A percentile compares a stretch with the other conserved stretches of the same genome.
Evolutionary conservation across 495 filamentous ascomycete species (phyloP).

Genomic region (Baudoinia panamericana): DNA sequence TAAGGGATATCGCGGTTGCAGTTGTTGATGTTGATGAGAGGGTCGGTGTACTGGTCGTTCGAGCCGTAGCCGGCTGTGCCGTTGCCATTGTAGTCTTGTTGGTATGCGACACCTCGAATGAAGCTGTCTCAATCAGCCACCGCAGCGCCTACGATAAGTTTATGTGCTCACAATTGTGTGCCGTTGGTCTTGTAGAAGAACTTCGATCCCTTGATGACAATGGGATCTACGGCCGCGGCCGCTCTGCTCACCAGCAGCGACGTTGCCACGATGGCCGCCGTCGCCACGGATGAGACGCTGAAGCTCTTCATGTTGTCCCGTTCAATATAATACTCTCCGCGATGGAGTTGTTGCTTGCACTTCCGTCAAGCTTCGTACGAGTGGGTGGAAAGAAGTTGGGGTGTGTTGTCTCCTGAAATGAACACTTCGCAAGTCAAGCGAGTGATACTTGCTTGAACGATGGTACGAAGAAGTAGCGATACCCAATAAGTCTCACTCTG

Average conservation of each 20-base stretch:
- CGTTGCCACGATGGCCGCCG: conserved; percentile 25
- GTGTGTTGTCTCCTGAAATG: no score
- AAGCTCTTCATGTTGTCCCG: conserved; percentile 15
- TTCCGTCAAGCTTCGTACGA: background rate
- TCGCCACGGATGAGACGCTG: conserved; percentile 17
- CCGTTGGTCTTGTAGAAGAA: conserved; percentile 68
- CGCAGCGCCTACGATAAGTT: no score
- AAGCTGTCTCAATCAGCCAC: conserved; percentile 33
- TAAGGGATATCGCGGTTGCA: conserved; percentile 79
- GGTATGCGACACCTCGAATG: conserved; percentile 86
- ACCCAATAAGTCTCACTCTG: no score
- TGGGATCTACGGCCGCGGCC: conserved; percentile 25
- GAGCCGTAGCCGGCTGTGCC: conserved; percentile 23
- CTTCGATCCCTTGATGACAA: conserved; percentile 48
- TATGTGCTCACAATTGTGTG: conserved; percentile 71
- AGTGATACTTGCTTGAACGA: no score
- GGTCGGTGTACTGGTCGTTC: conserved; percentile 41
- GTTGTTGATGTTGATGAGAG: conserved; percentile 52
- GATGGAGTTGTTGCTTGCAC: background rate
- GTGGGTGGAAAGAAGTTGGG: background rate
- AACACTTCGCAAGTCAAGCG: no score
- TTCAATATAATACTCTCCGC: conserved; percentile 1
- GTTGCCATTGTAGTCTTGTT: conserved; percentile 43
- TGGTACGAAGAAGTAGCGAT: no score
- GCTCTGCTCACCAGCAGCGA: conserved; percentile 25